These are phyloP conservation scores for Juncus effusus DNA, from an alignment of 176 grass and related monocot species.

Conservation along the genomic window DNA sequence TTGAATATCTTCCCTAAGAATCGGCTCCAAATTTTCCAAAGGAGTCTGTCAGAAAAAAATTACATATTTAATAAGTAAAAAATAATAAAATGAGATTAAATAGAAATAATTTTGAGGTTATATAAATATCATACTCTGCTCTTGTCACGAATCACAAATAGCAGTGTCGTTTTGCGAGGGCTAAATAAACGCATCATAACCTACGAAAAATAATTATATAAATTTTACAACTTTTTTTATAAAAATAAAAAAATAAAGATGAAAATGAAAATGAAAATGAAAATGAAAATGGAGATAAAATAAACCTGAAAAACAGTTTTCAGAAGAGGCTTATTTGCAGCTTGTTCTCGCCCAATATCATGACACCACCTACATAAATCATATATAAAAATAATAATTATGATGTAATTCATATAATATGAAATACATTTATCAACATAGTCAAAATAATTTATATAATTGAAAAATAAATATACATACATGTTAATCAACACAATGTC, in stretches of 20 bases:
- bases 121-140: slow-evolving; percentile 42
- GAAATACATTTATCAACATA: slow-evolving; percentile 16
- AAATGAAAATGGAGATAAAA: slow-evolving; percentile 20
- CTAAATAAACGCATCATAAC: slow-evolving; percentile 99
- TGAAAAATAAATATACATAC: slow-evolving; percentile 44
- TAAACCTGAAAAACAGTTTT: slow-evolving; percentile 97
- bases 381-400: slow-evolving; percentile 24
- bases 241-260: neutral
- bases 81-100: slow-evolving; percentile 1
- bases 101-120: slow-evolving; percentile 7
- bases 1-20: slow-evolving; percentile 97
- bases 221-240: slow-evolving; percentile 5
- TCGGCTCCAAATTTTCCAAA: slow-evolving; percentile 83
- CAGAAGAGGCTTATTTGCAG: slow-evolving; percentile 98
- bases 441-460: neutral
- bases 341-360: slow-evolving; percentile 99
- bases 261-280: slow-evolving; percentile 3
- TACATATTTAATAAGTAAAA: slow-evolving; percentile 13
- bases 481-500: slow-evolving; percentile 99
- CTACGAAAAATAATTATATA: slow-evolving; percentile 37
- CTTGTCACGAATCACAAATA: slow-evolving; percentile 99
- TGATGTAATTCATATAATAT: slow-evolving; percentile 14
- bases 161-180: slow-evolving; percentile 85
- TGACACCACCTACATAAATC: slow-evolving; percentile 82
- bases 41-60: slow-evolving; percentile 60